Evolutionary conservation across 2,329 filamentous ascomycete species (phyloP).

Genomic region (Geosmithia morbida): DNA sequence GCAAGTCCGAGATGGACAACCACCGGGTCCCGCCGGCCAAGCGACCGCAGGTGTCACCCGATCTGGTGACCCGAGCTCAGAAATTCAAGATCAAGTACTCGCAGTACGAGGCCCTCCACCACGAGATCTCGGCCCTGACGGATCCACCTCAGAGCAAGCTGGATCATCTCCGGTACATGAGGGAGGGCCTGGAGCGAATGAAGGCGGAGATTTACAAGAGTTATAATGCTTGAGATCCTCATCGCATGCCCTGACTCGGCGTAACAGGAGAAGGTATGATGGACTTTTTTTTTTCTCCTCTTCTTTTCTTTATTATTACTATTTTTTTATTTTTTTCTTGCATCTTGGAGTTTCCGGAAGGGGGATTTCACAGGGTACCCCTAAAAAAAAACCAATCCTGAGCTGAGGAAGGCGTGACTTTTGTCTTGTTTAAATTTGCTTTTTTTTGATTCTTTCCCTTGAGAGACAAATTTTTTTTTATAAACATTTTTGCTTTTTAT

Average conservation of each 20-base stretch:
- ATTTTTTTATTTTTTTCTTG: too few relatives aligned
- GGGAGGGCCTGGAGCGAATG: conserved; percentile 35
- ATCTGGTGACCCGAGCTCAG: conserved; percentile 36
- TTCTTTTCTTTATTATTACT: too few relatives aligned
- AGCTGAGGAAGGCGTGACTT: too few relatives aligned
- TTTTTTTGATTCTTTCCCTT: too few relatives aligned
- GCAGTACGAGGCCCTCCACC: conserved; percentile 41
- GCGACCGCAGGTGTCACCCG: conserved; percentile 9
- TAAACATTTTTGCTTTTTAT: too few relatives aligned
- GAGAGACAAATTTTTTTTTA: too few relatives aligned
- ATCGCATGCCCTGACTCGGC: too few relatives aligned
- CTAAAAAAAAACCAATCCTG: too few relatives aligned
- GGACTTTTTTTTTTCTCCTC: neutral
- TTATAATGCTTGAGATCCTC: neutral
- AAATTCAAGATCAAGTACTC: conserved; percentile 42
- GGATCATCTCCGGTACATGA: conserved; percentile 36
- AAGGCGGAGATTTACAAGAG: conserved; percentile 41
- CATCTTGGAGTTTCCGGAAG: too few relatives aligned
- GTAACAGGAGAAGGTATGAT: too few relatives aligned
- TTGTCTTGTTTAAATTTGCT: too few relatives aligned
- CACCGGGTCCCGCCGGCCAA: conserved; percentile 5
- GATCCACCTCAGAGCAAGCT: conserved; percentile 38
- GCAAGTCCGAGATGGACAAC: conserved; percentile 18
- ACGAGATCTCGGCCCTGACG: conserved; percentile 33
- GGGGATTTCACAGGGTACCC: too few relatives aligned